Conservation (phyloP, 164 flowering plant genomes). For the Vitis amurensis region DNA sequence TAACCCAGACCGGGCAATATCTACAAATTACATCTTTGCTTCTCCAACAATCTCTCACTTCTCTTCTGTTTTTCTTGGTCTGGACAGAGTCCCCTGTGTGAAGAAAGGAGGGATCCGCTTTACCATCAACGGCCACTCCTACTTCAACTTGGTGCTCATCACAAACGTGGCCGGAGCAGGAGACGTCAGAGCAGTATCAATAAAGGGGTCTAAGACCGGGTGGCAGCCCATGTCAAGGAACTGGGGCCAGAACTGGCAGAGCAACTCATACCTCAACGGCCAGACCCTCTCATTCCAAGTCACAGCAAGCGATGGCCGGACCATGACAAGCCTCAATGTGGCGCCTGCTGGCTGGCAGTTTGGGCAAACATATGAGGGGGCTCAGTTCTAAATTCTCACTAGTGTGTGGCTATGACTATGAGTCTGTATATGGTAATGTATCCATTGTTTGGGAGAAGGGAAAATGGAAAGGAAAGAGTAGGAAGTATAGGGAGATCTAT, state of each 20-base stretch:
- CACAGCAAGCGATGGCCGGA: conserved; percentile 50
- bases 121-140: conserved; percentile 50
- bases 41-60: too few relatives aligned
- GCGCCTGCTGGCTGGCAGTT: conserved; percentile 43
- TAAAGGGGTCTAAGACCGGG: conserved; percentile 45
- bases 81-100: conserved; percentile 42
- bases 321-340: conserved; percentile 37
- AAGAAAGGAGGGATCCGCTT: conserved; percentile 55
- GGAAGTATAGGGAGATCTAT: conserved; percentile 13
- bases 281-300: conserved; percentile 53
- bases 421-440: not conserved
- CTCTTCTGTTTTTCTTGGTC: not conserved
- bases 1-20: too few relatives aligned
- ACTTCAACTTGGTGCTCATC: conserved; percentile 51
- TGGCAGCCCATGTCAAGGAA: conserved; percentile 57
- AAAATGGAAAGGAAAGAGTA: not conserved
- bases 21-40: too few relatives aligned
- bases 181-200: conserved; percentile 45
- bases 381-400: conserved; percentile 22
- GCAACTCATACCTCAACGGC: conserved; percentile 46
- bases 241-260: conserved; percentile 61
- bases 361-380: conserved; percentile 43
- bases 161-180: conserved; percentile 53
- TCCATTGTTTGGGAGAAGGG: not conserved
- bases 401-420: too few relatives aligned